Percentiles rank a stretch among this genome's conserved stretches.
Conservation (phyloP, 176 grass and related monocot genomes). For the Oryza punctata region DNA sequence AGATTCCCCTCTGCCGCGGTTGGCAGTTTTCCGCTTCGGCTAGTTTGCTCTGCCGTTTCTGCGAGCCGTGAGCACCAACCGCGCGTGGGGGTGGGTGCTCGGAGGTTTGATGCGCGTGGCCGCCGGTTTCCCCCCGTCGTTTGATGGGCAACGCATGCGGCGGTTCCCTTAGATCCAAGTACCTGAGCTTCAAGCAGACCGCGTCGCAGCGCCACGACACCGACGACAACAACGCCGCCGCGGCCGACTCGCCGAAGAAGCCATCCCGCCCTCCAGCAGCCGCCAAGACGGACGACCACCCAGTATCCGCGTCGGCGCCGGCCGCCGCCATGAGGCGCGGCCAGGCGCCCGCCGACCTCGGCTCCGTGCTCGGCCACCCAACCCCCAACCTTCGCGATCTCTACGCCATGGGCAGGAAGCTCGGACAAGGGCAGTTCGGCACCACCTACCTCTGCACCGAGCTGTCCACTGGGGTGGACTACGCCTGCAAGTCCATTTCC, state of each 20-base stretch:
- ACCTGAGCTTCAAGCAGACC: slow-evolving; percentile 56
- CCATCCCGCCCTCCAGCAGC: slow-evolving; percentile 23
- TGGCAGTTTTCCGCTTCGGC: not conserved
- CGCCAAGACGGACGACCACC: slow-evolving; percentile 41
- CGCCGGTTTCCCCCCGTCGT: slow-evolving; percentile 46
- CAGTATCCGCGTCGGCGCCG: slow-evolving; percentile 21
- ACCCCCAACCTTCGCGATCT: slow-evolving; percentile 79
- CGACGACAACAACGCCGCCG: slow-evolving; percentile 26
- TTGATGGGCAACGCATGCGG: slow-evolving; percentile 99
- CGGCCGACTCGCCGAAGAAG: slow-evolving; percentile 53
- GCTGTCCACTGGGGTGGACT: slow-evolving; percentile 61
- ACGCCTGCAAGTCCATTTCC: slow-evolving; percentile 96
- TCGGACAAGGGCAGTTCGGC: slow-evolving; percentile 96
- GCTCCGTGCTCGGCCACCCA: slow-evolving; percentile 70
- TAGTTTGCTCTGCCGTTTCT: slow-evolving; percentile 3
- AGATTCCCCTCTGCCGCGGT: slow-evolving; percentile 9
- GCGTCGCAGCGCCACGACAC: slow-evolving; percentile 47
- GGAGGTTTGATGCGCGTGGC: slow-evolving; percentile 41
- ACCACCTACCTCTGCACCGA: slow-evolving; percentile 92
- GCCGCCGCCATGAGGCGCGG: slow-evolving; percentile 57
- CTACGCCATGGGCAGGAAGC: slow-evolving; percentile 70
- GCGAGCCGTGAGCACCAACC: not conserved
- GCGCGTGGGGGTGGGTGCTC: not conserved
- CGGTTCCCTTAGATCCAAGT: slow-evolving; percentile 71
- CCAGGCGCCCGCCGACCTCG: slow-evolving; percentile 38